These are phyloP conservation scores for Pythium brachiatum DNA, from an alignment of 352 stramenopile species.

Conservation along the genomic window DNA sequence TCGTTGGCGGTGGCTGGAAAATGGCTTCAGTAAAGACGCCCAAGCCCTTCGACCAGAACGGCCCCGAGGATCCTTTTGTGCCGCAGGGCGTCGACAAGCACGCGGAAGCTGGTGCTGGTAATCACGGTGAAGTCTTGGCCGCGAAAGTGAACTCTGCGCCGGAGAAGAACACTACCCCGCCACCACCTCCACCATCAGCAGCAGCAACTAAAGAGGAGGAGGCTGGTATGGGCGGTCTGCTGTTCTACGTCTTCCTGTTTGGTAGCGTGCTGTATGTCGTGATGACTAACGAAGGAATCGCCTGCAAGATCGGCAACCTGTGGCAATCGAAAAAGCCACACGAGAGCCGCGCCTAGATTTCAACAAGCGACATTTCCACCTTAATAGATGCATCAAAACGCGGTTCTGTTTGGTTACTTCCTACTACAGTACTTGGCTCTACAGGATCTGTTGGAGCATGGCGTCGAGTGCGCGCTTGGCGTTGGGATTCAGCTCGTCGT, in stretches of 20 bases:
- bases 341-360: conserved; percentile 12
- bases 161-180: neutral
- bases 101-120: conserved; percentile 19
- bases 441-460: conserved; percentile 46
- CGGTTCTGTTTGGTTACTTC: neutral
- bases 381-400: conserved; percentile 4
- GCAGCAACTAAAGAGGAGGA: neutral
- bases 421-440: neutral
- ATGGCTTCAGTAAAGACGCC: neutral
- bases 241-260: conserved; percentile 26
- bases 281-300: conserved; percentile 23
- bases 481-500: conserved; percentile 50
- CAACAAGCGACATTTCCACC: neutral
- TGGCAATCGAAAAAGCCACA: conserved; percentile 7
- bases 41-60: conserved; percentile 10
- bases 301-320: conserved; percentile 14
- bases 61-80: conserved; percentile 4
- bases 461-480: conserved; percentile 46
- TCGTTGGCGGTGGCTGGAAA: conserved; percentile 14
- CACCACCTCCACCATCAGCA: neutral
- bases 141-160: neutral
- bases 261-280: conserved; percentile 22
- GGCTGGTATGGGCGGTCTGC: conserved; percentile 2
- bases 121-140: neutral
- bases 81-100: conserved; percentile 19